Conservation (phyloP, 495 filamentous ascomycete genomes). For the Parachaetomium inaequale region DNA sequence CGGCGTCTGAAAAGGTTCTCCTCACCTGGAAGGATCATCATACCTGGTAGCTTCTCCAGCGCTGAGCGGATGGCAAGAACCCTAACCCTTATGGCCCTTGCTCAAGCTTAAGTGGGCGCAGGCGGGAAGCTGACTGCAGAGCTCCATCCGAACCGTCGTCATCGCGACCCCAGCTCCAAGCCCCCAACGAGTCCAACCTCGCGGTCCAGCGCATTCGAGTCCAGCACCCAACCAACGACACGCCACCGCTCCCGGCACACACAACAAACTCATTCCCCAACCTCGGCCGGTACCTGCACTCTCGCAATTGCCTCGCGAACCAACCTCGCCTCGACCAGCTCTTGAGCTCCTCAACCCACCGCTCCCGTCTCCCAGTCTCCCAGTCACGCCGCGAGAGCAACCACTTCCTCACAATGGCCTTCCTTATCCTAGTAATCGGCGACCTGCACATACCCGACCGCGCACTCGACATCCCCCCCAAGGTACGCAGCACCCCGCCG, state of each 20-base stretch:
- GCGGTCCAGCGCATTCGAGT: background rate
- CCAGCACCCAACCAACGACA: background rate
- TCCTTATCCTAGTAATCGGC: conserved; percentile 78
- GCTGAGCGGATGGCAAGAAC: background rate
- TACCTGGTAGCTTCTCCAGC: no score
- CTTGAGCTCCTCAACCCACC: background rate
- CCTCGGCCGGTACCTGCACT: background rate
- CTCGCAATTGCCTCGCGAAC: background rate
- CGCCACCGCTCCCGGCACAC: background rate
- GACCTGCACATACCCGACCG: conserved; percentile 98
- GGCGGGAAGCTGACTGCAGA: background rate
- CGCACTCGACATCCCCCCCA: conserved; percentile 82
- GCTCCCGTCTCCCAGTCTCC: background rate
- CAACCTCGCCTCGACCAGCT: background rate
- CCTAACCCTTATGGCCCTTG: background rate
- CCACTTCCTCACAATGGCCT: conserved; percentile 38
- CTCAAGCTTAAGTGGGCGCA: background rate
- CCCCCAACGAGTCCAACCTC: background rate
- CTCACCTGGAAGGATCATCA: no score
- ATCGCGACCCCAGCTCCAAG: background rate
- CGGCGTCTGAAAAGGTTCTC: no score
- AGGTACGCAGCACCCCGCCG: conserved; percentile 55
- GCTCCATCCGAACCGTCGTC: conserved; percentile 4
- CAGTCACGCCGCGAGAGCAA: background rate
- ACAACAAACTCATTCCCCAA: background rate